A percentile compares a stretch with the other conserved stretches of the same genome.
Evolutionary conservation across 1,139 yeast species (phyloP).

Genomic region (Debaryomycetaceae sp.): DNA sequence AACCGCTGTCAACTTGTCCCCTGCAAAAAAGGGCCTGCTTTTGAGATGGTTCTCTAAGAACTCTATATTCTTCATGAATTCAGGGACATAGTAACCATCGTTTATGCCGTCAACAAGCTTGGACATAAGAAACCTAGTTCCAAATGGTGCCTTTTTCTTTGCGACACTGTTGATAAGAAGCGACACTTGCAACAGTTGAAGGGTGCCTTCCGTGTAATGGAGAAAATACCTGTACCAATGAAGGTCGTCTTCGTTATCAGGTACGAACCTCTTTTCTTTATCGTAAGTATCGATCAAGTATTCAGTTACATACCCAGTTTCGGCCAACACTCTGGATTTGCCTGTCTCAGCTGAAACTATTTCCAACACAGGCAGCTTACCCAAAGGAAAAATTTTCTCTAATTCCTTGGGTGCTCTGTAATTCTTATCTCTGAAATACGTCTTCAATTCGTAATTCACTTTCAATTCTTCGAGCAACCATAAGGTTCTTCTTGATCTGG

Average conservation of each 20-base stretch:
- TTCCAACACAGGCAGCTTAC: constrained; percentile 41
- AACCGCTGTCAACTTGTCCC: constrained; percentile 34
- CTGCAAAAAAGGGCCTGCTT: constrained; percentile 31
- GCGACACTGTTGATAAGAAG: constrained; percentile 28
- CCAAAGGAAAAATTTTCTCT: constrained; percentile 34
- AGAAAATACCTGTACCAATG: constrained; percentile 32
- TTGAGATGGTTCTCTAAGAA: constrained; percentile 30
- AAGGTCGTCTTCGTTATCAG: constrained; percentile 21
- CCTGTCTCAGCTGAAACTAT: constrained; percentile 20
- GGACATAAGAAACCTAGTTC: constrained; percentile 20
- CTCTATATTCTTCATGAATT: constrained; percentile 20
- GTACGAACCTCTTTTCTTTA: constrained; percentile 20
- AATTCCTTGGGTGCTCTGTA: constrained; percentile 37
- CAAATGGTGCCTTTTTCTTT: constrained; percentile 27
- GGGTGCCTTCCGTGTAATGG: constrained; percentile 39
- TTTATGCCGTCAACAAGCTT: constrained; percentile 23
- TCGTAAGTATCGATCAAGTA: constrained; percentile 32
- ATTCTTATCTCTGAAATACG: constrained; percentile 23
- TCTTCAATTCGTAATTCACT: constrained; percentile 32
- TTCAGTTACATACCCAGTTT: constrained; percentile 35
- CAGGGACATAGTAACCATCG: constrained; percentile 23
- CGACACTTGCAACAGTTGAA: constrained; percentile 33
- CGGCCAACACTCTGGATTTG: constrained; percentile 24
- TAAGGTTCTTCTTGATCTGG: constrained; percentile 37
- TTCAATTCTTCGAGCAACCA: constrained; percentile 39